Percentiles rank a stretch among this genome's conserved stretches.
Conservation (phyloP, 106 monocot species). For the Vanilla planifolia region DNA sequence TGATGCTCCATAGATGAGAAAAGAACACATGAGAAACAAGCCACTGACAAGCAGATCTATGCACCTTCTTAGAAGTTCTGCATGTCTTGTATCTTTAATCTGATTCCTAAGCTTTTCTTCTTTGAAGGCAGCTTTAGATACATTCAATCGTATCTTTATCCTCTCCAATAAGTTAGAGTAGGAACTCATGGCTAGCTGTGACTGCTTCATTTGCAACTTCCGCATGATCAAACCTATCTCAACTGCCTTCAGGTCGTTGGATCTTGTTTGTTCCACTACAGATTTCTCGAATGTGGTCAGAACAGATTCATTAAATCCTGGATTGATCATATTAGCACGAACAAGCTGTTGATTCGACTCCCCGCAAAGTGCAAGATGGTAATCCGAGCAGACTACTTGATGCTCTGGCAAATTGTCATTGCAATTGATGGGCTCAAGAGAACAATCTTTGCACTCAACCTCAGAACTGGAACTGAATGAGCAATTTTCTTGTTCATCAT, state of each 20-base stretch:
- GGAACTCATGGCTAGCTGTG: constrained; percentile 56
- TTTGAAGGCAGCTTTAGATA: constrained; percentile 63
- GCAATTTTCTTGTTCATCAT: constrained; percentile 17
- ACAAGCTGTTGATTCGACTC: constrained; percentile 30
- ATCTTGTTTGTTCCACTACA: constrained; percentile 66
- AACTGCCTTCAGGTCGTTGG: constrained; percentile 78
- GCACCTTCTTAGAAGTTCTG: constrained; percentile 59
- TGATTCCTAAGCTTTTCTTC: constrained; percentile 87
- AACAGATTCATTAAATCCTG: constrained; percentile 28
- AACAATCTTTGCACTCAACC: not conserved
- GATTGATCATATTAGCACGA: constrained; percentile 7
- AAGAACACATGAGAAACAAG: constrained; percentile 73
- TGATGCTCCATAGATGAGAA: constrained; percentile 58
- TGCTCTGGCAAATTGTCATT: constrained; percentile 16
- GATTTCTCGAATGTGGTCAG: constrained; percentile 66
- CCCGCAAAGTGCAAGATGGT: constrained; percentile 43
- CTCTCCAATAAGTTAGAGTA: constrained; percentile 59
- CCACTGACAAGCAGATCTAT: constrained; percentile 77
- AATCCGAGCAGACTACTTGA: constrained; percentile 8
- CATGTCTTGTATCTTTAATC: constrained; percentile 53
- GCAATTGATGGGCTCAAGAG: not conserved
- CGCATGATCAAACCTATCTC: constrained; percentile 68
- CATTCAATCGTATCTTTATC: constrained; percentile 67
- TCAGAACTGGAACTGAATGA: constrained; percentile 11
- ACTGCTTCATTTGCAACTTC: constrained; percentile 64